Evolutionary conservation across 768 basidiomycete species (phyloP).

Genomic region (Lyophyllum decastes): DNA sequence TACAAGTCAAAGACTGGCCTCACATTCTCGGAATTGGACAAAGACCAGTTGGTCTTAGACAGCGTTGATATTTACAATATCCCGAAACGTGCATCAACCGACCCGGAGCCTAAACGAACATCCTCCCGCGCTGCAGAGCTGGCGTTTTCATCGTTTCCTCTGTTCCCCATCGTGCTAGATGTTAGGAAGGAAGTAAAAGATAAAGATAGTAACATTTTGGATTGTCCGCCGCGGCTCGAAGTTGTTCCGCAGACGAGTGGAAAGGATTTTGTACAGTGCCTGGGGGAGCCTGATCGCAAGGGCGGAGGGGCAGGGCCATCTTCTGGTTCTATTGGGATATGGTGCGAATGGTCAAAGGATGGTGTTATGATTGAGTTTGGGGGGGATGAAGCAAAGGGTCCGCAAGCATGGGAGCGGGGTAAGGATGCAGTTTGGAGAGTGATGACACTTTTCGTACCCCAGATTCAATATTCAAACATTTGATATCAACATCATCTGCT

Average conservation of each 20-base stretch:
- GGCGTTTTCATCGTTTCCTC: conserved; percentile 59
- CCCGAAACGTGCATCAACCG: conserved; percentile 28
- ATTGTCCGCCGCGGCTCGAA: conserved; percentile 41
- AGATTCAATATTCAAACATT: neutral
- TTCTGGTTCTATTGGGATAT: conserved; percentile 84
- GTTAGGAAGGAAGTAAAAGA: conserved; percentile 34
- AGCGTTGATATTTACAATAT: conserved; percentile 85
- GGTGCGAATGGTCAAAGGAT: conserved; percentile 88
- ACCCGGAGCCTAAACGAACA: conserved; percentile 28
- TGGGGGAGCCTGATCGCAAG: conserved; percentile 90
- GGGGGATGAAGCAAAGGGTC: conserved; percentile 73
- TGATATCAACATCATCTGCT: neutral
- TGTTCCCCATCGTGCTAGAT: conserved; percentile 50
- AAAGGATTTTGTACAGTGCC: conserved; percentile 67
- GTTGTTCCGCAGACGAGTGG: conserved; percentile 60
- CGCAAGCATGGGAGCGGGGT: conserved; percentile 86
- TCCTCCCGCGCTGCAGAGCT: conserved; percentile 47
- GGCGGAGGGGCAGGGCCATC: conserved; percentile 88
- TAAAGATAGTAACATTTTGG: conserved; percentile 34
- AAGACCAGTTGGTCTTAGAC: conserved; percentile 56
- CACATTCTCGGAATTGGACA: conserved; percentile 45
- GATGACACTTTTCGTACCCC: conserved; percentile 56
- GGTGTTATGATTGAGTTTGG: conserved; percentile 89
- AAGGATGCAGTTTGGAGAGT: conserved; percentile 82
- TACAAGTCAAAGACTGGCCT: conserved; percentile 58